Conservation (phyloP, 768 basidiomycete genomes). For the Tremella fuciformis region DNA sequence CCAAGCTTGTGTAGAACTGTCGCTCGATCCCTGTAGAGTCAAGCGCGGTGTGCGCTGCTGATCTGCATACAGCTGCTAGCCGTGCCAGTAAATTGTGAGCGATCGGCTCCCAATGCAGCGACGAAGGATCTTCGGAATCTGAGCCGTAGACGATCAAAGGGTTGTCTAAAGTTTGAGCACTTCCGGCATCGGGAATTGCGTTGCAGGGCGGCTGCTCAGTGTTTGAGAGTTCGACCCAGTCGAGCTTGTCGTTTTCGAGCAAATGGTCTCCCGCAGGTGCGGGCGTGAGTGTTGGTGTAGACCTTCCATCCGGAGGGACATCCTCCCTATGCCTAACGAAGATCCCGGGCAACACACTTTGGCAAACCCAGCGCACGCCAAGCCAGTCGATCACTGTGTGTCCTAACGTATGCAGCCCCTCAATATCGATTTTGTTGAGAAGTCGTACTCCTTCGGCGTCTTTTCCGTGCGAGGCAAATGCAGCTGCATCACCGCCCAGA, state of each 20-base stretch:
- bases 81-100: slow-evolving; percentile 53
- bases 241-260: slow-evolving; percentile 15
- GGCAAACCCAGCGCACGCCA: slow-evolving; percentile 56
- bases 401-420: slow-evolving; percentile 51
- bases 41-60: slow-evolving; percentile 53
- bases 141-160: slow-evolving; percentile 56
- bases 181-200: background rate
- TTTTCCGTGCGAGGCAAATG: slow-evolving; percentile 54
- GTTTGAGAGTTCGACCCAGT: background rate
- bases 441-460: slow-evolving; percentile 54
- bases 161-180: slow-evolving; percentile 34
- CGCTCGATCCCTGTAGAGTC: slow-evolving; percentile 46
- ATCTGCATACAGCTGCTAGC: slow-evolving; percentile 50
- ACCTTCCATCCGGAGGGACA: too few species aligned
- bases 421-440: slow-evolving; percentile 54
- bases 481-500: slow-evolving; percentile 55
- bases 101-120: slow-evolving; percentile 52
- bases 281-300: too few species aligned
- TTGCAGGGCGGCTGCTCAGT: too few species aligned
- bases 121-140: slow-evolving; percentile 51
- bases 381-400: slow-evolving; percentile 55
- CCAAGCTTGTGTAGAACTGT: slow-evolving; percentile 52
- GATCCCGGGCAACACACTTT: slow-evolving; percentile 55
- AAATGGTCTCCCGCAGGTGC: slow-evolving; percentile 5
- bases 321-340: slow-evolving; percentile 38